These are phyloP conservation scores for Microcera coccophila DNA, from an alignment of 2,329 filamentous ascomycete species.

Conservation along the genomic window DNA sequence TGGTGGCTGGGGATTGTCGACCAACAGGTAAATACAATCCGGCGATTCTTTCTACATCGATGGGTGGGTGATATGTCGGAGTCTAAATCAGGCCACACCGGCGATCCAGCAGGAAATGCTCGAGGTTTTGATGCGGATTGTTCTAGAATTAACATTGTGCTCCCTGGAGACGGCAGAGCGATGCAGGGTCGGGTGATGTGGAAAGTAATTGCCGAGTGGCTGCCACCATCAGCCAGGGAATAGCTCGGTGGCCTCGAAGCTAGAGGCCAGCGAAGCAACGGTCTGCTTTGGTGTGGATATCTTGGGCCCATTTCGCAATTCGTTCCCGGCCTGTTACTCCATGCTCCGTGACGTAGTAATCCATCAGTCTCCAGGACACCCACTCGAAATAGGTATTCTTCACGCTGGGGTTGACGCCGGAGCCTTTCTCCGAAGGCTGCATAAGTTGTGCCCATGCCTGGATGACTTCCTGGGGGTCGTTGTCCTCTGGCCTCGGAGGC, in stretches of 20 bases:
- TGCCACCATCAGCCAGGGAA: too few relatives aligned
- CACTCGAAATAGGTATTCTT: slow-evolving; percentile 59
- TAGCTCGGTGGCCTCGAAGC: slow-evolving; percentile 1
- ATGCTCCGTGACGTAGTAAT: slow-evolving; percentile 53
- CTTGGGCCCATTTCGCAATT: slow-evolving; percentile 38
- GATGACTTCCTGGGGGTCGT: slow-evolving; percentile 49
- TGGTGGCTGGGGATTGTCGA: too few relatives aligned
- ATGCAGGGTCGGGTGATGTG: too few relatives aligned
- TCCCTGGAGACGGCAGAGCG: too few relatives aligned
- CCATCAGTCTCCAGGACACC: slow-evolving; percentile 48
- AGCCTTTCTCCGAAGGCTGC: background rate
- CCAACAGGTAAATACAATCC: too few relatives aligned
- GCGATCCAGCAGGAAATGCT: too few relatives aligned
- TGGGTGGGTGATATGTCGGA: too few relatives aligned
- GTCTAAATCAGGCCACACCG: too few relatives aligned
- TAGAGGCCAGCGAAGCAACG: slow-evolving; percentile 41
- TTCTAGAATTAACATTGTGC: too few relatives aligned
- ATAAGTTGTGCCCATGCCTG: slow-evolving; percentile 40
- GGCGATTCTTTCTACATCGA: too few relatives aligned
- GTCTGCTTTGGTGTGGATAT: slow-evolving; percentile 35
- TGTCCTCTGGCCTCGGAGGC: slow-evolving; percentile 41
- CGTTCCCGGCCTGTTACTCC: slow-evolving; percentile 40
- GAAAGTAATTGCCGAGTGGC: too few relatives aligned
- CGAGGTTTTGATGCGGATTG: too few relatives aligned
- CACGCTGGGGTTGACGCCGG: slow-evolving; percentile 29